Base-by-base conservation (phyloP, 176 grass and related monocot species). In the Aegilops bicornis region DNA sequence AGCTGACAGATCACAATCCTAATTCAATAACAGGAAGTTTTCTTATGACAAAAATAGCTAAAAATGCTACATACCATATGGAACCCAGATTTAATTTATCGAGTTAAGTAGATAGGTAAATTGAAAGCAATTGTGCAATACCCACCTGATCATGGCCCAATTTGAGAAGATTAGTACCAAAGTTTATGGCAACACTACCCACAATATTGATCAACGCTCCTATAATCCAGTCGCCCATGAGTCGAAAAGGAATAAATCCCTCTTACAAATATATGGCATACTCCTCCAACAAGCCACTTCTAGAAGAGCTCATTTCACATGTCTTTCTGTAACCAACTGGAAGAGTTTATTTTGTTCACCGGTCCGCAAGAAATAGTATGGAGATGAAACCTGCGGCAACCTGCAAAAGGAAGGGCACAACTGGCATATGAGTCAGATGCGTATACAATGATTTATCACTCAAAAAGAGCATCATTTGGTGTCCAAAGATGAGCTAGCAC, bases 101-200 rank as follows among this genome's bases (percentile, higher is more conserved):
- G 15, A 43, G 67, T 73, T 66, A 52, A 83, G 43, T 83, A 84
- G 9, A 50, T 45, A 22, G 47, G 79, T 78, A 83, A 78, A 78
- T 67, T 35, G 48, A 4, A 75, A 75, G 68, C 11, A 81, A 76
- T 48, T 69, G 39, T 83, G 82, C 62, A 84, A 86, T 82, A 86
- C 67, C 5, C 85, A 98, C 96, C 91, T 98, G 96, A 90, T 98
- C 96, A 90, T 98, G 96, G 73, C 96, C 96, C 88, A 96, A 79
- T 94, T 98, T 98, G 45, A 98, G 90, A 94, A 98, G 93, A 82
- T 96, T 98, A 71, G 96, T 98, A 64, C 96, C 96, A 27, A 96
- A 98, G 78, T 98, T 98, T 94, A 98, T 98, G 82, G 92, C 90
- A 91, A 98, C 91, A 76, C 97, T 98, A 56, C 97, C 97, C 78